Base-by-base conservation (phyloP, 805 yeast species). In the Spathaspora arborariae region DNA sequence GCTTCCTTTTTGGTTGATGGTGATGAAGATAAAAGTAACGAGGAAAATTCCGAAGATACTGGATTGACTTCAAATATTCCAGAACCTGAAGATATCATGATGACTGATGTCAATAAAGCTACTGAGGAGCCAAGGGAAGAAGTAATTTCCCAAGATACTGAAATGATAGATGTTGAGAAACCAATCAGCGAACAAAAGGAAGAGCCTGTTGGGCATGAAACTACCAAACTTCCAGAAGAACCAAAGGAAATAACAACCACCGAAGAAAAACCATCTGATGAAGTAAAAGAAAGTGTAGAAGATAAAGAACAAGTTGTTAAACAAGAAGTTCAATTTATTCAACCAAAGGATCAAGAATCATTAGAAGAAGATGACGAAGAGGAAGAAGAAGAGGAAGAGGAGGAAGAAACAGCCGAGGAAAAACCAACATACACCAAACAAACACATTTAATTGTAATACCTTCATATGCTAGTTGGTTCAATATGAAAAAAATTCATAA, bases 381-480 rank as follows among this genome's bases (percentile, higher is more conserved):
- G 19, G 46, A 27, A 16, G 37, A 36, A 26, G 54, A 49, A 13
- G 50, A 48, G 13, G 48, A 46, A 2, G 49, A 45, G 10, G 51
- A 48, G 11, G 48, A 50, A 35, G 53, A 50, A 19, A 34, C 44
- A 9, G 53, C 68, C 9, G 56, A 54, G 39, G 46, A 48, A 18
- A 49, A 51, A 38, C 51, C 53, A 20, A 44, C 43, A 19, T 41
- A 44, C 22, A 46, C 57, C 24, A 66, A 67, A 47, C 97, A 91
- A 66, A 81, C 96, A 0, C 96, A 89, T 59, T 81, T 90, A 0
- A 83, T 90, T 39, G 83, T 90, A 3, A 74, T 90, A 21, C 97
- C 97, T 5, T 88, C 96, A 0, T 91, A 88, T 62, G 76, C 96
- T 0, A 67, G 85, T 24, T 91, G 97, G 97, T 90, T 90, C 61